phyloP scores from a whole-genome alignment of 2,329 filamentous ascomycete genomes.

The Thelonectria olida region DNA sequence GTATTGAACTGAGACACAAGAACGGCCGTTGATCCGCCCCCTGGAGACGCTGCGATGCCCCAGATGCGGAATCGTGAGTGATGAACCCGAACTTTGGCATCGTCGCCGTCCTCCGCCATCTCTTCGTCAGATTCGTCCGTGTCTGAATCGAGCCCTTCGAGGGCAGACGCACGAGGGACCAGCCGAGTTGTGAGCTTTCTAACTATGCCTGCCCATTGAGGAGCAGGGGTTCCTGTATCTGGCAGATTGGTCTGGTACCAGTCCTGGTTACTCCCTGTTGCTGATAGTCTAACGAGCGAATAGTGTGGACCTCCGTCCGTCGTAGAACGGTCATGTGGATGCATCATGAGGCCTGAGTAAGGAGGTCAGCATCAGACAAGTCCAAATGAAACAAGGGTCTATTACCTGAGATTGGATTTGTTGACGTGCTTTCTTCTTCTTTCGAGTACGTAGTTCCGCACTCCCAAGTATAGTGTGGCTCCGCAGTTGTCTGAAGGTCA shows the following conservation, averaged over 20 bases:
- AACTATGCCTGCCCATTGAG: slow-evolving; percentile 60
- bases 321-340: slow-evolving; percentile 38
- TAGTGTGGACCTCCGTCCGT: slow-evolving; percentile 54
- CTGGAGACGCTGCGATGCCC: slow-evolving; percentile 62
- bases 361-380: slow-evolving; percentile 8
- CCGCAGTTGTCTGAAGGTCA: slow-evolving; percentile 27
- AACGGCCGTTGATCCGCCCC: slow-evolving; percentile 60
- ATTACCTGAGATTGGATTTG: slow-evolving; percentile 36
- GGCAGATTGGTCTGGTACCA: slow-evolving; percentile 64
- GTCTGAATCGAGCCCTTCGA: slow-evolving; percentile 47
- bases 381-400: background rate
- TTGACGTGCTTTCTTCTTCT: slow-evolving; percentile 45
- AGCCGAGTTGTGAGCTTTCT: slow-evolving; percentile 53
- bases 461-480: slow-evolving; percentile 51
- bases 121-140: slow-evolving; percentile 45
- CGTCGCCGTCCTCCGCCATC: slow-evolving; percentile 43
- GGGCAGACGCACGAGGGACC: slow-evolving; percentile 57
- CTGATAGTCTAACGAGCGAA: slow-evolving; percentile 62
- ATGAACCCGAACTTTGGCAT: slow-evolving; percentile 53
- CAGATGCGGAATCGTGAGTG: slow-evolving; percentile 62
- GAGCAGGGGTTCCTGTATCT: slow-evolving; percentile 35
- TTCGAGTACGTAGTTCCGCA: slow-evolving; percentile 59
- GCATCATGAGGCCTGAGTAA: slow-evolving; percentile 56
- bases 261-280: slow-evolving; percentile 58
- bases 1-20: slow-evolving; percentile 60